Conservation (phyloP, 176 grass and related monocot genomes). For the Avena sativa region DNA sequence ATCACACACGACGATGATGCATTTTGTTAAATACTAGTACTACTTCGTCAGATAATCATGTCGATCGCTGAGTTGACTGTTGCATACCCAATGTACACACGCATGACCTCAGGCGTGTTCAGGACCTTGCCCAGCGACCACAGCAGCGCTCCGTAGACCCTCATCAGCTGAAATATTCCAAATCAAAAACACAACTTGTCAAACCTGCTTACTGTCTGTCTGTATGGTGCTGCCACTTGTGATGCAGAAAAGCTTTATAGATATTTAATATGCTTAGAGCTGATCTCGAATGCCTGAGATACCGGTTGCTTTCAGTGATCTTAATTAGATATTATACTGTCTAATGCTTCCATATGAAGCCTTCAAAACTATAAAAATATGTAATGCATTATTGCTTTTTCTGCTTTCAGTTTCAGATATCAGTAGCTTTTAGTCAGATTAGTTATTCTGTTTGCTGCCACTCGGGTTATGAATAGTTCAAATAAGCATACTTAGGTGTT, state of each 20-base stretch:
- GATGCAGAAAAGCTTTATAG: not conserved
- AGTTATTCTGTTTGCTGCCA: not conserved
- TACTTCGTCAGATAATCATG: not conserved
- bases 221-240: not conserved
- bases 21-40: no score
- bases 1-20: not conserved
- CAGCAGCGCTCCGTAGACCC: constrained; percentile 83
- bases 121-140: constrained; percentile 95
- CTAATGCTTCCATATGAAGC: not conserved
- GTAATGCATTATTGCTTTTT: not conserved
- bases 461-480: not conserved
- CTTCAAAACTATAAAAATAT: not conserved
- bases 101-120: constrained; percentile 92
- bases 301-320: not conserved
- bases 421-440: constrained; percentile 1
- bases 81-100: constrained; percentile 86
- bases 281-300: not conserved
- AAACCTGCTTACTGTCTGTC: constrained; percentile 1
- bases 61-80: constrained; percentile 5
- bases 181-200: constrained; percentile 3
- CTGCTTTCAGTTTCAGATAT: not conserved
- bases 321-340: not conserved
- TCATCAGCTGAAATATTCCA: constrained; percentile 71
- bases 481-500: not conserved
- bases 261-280: not conserved